Evolutionary conservation across 257 asterid genomes (phyloP).

Genomic region (Catharanthus roseus): DNA sequence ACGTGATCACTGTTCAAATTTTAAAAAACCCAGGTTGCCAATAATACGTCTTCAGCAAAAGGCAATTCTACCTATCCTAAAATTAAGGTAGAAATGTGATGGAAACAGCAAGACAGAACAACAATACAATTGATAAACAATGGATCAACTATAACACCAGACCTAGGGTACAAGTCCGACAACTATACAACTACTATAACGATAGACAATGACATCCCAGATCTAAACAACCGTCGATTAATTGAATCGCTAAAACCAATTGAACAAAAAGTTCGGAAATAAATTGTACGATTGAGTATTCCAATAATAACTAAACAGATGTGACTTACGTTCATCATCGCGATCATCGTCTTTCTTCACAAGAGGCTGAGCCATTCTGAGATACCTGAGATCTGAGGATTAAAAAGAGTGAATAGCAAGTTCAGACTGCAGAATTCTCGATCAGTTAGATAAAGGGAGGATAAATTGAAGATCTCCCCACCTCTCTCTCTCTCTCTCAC

Average conservation of each 20-base stretch:
- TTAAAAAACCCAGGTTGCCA: background rate
- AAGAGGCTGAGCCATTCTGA: slow-evolving; percentile 42
- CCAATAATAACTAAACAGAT: background rate
- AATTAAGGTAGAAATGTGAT: background rate
- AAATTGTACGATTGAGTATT: background rate
- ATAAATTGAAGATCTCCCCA: slow-evolving; percentile 27
- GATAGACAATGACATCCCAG: background rate
- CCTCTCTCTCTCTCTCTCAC: background rate
- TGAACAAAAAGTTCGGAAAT: slow-evolving; percentile 6
- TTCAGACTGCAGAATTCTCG: slow-evolving; percentile 5
- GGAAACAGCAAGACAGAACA: background rate
- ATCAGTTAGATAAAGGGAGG: background rate
- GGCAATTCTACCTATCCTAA: background rate
- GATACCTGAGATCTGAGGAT: slow-evolving; percentile 37
- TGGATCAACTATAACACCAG: background rate
- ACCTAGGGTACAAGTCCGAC: background rate
- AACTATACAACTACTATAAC: background rate
- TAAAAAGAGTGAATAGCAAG: slow-evolving; percentile 1
- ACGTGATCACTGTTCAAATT: background rate
- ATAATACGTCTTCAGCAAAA: background rate
- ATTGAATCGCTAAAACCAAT: background rate
- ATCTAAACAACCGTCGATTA: slow-evolving; percentile 18
- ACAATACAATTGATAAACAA: background rate
- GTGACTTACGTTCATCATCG: slow-evolving; percentile 37
- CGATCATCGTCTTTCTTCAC: slow-evolving; percentile 56